Evolutionary conservation across 441 rosid genomes (phyloP).

Genomic region (Arabidopsis lyrata): DNA sequence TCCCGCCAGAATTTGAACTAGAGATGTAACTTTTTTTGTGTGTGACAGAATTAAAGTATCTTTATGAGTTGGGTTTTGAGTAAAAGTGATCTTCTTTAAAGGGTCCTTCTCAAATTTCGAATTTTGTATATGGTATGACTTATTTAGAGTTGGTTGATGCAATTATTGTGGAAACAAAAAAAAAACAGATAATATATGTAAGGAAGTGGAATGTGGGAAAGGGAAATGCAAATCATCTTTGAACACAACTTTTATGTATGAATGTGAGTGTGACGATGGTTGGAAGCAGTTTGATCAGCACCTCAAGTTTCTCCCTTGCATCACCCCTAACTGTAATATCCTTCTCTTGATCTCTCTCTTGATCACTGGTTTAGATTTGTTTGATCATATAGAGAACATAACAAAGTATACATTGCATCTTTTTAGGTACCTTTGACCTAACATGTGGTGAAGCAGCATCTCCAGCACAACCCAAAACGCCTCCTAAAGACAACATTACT

Average conservation of each 20-base stretch:
- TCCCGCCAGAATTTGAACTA: constrained; percentile 38
- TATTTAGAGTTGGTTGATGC: constrained; percentile 26
- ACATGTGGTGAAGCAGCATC: constrained; percentile 58
- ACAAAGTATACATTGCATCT: constrained; percentile 3
- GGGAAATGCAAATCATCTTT: constrained; percentile 69
- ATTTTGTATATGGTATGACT: constrained; percentile 13
- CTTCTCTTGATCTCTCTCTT: constrained; percentile 15
- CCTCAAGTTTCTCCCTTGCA: constrained; percentile 86
- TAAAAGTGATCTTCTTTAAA: constrained; percentile 2
- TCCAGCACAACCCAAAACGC: constrained; percentile 51
- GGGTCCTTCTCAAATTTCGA: constrained; percentile 15
- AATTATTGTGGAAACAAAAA: constrained; percentile 5
- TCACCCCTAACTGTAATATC: constrained; percentile 74
- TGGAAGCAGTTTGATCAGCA: constrained; percentile 66
- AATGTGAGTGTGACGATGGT: constrained; percentile 77
- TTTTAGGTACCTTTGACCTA: constrained; percentile 59
- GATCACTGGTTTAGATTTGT: constrained; percentile 10
- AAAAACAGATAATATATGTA: constrained; percentile 60
- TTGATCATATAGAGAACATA: constrained; percentile 15
- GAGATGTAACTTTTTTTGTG: constrained; percentile 9
- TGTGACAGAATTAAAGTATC: constrained; percentile 8
- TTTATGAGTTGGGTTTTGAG: constrained; percentile 28
- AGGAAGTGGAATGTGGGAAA: constrained; percentile 68
- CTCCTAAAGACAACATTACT: constrained; percentile 38
- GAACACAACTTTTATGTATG: constrained; percentile 48